Conservation (phyloP, 306 rosid genomes). For the Lablab purpureus region DNA sequence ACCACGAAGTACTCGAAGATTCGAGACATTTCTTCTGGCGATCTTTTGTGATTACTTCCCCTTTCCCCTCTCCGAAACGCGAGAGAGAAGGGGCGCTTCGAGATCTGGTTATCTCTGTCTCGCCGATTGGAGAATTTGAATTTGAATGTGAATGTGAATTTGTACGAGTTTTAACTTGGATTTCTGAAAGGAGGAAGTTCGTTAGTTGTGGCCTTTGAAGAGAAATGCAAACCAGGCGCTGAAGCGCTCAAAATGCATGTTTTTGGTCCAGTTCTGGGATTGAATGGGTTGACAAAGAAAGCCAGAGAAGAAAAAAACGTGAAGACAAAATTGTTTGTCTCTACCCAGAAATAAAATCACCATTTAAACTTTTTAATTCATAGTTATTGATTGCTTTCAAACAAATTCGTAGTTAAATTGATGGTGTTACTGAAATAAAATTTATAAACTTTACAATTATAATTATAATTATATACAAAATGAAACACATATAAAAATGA, state of each 20-base stretch:
- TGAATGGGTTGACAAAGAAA: background rate
- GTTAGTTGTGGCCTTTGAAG: background rate
- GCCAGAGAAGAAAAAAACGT: background rate
- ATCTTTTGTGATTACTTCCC: constrained; percentile 43
- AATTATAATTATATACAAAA: too few species aligned
- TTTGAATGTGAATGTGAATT: constrained; percentile 36
- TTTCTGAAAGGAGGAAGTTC: constrained; percentile 24
- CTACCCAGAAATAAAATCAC: background rate
- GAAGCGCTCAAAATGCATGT: constrained; percentile 17
- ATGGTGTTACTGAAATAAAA: background rate
- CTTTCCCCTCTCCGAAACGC: constrained; percentile 50
- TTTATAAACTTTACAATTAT: too few species aligned
- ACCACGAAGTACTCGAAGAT: constrained; percentile 96
- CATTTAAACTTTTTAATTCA: background rate
- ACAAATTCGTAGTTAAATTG: too few species aligned
- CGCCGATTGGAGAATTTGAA: constrained; percentile 36
- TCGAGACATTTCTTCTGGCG: constrained; percentile 69
- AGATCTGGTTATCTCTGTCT: constrained; percentile 46
- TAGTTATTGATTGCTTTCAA: background rate
- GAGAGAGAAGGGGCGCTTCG: constrained; percentile 52
- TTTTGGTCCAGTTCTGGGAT: constrained; percentile 1
- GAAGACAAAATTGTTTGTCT: background rate
- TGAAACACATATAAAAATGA: too few species aligned
- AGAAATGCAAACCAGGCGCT: constrained; percentile 32
- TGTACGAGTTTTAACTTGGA: constrained; percentile 30